Base-by-base conservation (phyloP, 768 basidiomycete species). In the Russula lepida region DNA sequence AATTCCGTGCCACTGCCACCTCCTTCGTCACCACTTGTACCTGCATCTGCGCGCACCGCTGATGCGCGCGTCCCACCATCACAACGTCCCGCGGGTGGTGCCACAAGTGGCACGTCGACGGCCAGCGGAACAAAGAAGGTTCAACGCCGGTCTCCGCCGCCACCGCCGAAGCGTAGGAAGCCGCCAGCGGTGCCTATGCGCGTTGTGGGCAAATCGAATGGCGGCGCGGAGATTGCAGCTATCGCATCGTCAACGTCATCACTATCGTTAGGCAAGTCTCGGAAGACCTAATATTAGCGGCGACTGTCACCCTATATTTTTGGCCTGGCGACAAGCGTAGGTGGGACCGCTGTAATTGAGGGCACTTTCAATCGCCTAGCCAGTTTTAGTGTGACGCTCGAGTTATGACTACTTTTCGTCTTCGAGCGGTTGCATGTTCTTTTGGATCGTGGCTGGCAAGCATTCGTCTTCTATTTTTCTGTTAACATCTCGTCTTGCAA, bases 121-220 rank as follows among this genome's bases (percentile, higher is more conserved):
- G 23, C 51, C 48, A 27, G 46, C 19, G 48, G 53, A 48, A 49
- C 41, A 28, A 56, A 52, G 32, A 55, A 56, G 37, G 39, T 44
- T n/a, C 53, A 65, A n/a, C 64, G 71, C 27, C 60, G 83, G 58
- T 74, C 79, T 4, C 79, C 87, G 2, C 84, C 88, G 0, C 84
- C 88, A n/a, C 79, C 84, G 11, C 79, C 79, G 3, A 83, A 83
- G 68, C 77, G 88, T 48, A 74, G 88, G 68, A 87, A 86, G 66
- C 83, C 88, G 1, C 88, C 89, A 35, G 84, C 88, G 17, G 77
- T 85, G 48, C 86, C 89, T 11, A 72, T 54, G 12, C 65, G 78
- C 1, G 58, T 65, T 3, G 56, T 65, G 15, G 76, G 74, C 32
- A 75, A 70, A 52, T 78, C 78, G 0, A 76, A 78, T 57, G 68